These are phyloP conservation scores for Linnemannia exigua DNA, from an alignment of 192 early-diverging fungal species.

Conservation along the genomic window DNA sequence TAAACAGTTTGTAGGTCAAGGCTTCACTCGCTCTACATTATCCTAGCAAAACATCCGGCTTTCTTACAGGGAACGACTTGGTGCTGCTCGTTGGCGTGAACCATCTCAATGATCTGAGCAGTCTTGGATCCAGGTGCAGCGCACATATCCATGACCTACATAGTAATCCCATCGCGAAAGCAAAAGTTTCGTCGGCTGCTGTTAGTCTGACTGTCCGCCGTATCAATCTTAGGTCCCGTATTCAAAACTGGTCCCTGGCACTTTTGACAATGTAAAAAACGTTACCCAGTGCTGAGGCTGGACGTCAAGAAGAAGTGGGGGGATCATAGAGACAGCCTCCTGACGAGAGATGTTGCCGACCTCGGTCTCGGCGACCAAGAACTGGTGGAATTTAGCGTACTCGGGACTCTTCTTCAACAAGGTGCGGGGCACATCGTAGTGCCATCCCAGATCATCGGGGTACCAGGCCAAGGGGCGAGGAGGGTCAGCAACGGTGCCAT, in stretches of 20 bases:
- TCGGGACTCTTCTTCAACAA: slow-evolving; percentile 83
- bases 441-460: slow-evolving; percentile 94
- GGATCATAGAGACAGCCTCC: slow-evolving; percentile 98
- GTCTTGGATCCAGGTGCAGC: slow-evolving; percentile 99
- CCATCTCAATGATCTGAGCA: slow-evolving; percentile 89
- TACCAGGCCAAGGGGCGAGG: slow-evolving; percentile 91
- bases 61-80: slow-evolving; percentile 67
- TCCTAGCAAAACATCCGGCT: not conserved
- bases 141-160: slow-evolving; percentile 88
- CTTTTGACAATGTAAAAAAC: not conserved
- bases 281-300: slow-evolving; percentile 86
- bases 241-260: too few relatives aligned
- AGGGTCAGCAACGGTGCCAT: slow-evolving; percentile 81
- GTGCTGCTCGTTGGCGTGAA: slow-evolving; percentile 72
- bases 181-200: not conserved
- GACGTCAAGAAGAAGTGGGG: slow-evolving; percentile 93
- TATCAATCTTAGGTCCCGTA: too few relatives aligned
- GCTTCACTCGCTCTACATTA: not conserved
- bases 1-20: not conserved
- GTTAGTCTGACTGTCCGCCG: not conserved
- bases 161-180: not conserved
- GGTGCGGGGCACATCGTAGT: slow-evolving; percentile 81
- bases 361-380: slow-evolving; percentile 98
- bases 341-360: slow-evolving; percentile 97
- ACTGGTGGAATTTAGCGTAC: slow-evolving; percentile 90